A percentile compares a stretch with the other conserved stretches of the same genome.
Evolutionary conservation across 495 filamentous ascomycete species (phyloP).

Genomic region (Aspergillus hancockii): DNA sequence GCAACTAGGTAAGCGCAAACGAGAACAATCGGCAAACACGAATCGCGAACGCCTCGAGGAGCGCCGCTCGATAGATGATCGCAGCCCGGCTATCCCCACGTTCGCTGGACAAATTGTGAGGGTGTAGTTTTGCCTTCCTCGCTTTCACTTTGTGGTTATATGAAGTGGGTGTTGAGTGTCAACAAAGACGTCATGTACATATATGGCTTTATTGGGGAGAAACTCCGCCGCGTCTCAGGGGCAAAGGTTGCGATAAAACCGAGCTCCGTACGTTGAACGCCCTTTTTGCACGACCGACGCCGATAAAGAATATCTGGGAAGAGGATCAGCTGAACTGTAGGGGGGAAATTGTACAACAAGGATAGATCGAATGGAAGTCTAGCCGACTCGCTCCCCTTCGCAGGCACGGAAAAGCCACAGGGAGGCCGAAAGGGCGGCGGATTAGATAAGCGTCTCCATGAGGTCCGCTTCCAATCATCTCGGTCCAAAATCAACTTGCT

Average conservation of each 20-base stretch:
- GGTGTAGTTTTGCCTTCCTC: constrained; percentile 3
- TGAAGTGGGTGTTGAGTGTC: constrained; percentile 28
- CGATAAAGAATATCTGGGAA: background rate
- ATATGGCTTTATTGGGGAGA: constrained; percentile 18
- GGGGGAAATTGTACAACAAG: constrained; percentile 17
- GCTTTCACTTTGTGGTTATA: constrained; percentile 18
- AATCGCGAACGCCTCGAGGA: constrained; percentile 43
- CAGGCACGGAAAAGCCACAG: constrained; percentile 43
- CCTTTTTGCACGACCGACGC: constrained; percentile 1
- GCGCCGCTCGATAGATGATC: constrained; percentile 34
- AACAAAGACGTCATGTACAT: constrained; percentile 49
- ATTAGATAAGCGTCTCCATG: constrained; percentile 35
- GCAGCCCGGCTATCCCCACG: constrained; percentile 11
- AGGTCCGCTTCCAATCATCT: constrained; percentile 1
- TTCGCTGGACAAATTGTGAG: background rate
- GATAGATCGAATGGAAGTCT: constrained; percentile 25
- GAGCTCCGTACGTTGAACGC: background rate
- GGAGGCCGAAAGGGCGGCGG: constrained; percentile 27
- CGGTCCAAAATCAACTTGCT: background rate
- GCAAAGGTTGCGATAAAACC: constrained; percentile 15
- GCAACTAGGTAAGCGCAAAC: constrained; percentile 7
- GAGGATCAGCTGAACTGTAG: background rate
- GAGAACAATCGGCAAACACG: constrained; percentile 31
- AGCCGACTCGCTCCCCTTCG: constrained; percentile 15
- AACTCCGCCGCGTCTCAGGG: constrained; percentile 27